phyloP scores from a whole-genome alignment of 768 basidiomycete genomes.

The Termitomyces sp. region DNA sequence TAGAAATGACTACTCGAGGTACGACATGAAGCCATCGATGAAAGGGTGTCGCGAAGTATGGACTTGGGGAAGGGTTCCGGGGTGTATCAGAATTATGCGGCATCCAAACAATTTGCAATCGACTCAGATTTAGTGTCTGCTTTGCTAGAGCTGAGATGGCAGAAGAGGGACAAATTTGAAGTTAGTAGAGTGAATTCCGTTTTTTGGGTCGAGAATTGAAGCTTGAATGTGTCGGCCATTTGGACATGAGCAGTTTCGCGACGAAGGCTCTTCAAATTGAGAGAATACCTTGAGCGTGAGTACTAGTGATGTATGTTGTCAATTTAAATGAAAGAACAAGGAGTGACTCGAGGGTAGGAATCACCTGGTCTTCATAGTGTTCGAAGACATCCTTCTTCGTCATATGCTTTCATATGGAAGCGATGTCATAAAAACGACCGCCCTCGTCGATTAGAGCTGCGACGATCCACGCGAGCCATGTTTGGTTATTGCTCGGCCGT shows the following conservation, averaged over 20 bases:
- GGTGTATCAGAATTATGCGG: slow-evolving; percentile 24
- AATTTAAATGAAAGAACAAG: background rate
- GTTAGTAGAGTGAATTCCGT: slow-evolving; percentile 23
- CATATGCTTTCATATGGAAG: background rate
- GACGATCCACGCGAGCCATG: too few relatives aligned
- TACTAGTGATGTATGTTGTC: too few relatives aligned
- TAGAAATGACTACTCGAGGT: slow-evolving; percentile 4
- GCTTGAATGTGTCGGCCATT: slow-evolving; percentile 27
- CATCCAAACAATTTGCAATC: slow-evolving; percentile 36
- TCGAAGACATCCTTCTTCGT: background rate
- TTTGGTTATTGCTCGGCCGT: background rate
- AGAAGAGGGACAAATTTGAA: slow-evolving; percentile 28
- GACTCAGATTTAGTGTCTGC: slow-evolving; percentile 26
- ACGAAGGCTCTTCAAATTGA: slow-evolving; percentile 22
- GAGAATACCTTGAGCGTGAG: slow-evolving; percentile 5
- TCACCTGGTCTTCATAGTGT: background rate
- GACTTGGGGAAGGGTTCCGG: slow-evolving; percentile 20
- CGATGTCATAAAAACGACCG: background rate
- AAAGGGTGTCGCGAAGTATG: slow-evolving; percentile 12
- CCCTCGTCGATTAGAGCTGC: background rate
- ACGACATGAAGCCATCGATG: background rate
- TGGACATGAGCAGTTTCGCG: slow-evolving; percentile 31
- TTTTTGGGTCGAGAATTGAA: slow-evolving; percentile 21
- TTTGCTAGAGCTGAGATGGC: slow-evolving; percentile 23
- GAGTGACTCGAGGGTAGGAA: background rate